A percentile compares a stretch with the other conserved stretches of the same genome.
Evolutionary conservation across 2,329 filamentous ascomycete species (phyloP).

Genomic region (Rhinocladiella mackenziei): DNA sequence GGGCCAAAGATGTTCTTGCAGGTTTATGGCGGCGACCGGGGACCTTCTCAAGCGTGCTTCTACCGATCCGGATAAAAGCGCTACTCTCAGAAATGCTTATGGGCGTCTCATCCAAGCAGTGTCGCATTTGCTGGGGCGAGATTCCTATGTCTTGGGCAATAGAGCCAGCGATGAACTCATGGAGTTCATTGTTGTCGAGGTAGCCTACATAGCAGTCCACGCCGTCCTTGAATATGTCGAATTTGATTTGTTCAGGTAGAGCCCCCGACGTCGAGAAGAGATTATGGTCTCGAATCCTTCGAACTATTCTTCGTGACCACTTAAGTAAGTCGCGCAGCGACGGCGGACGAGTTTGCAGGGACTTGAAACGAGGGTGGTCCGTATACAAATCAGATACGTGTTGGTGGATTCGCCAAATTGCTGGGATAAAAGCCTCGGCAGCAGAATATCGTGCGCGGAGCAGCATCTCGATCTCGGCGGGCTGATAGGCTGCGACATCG

Average conservation of each 20-base stretch:
- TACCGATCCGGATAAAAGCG: conserved; percentile 60
- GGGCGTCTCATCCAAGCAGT: conserved; percentile 67
- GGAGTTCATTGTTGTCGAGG: conserved; percentile 62
- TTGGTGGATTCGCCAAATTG: conserved; percentile 56
- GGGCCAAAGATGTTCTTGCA: conserved; percentile 63
- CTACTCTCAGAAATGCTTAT: conserved; percentile 64
- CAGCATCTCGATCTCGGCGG: conserved; percentile 70
- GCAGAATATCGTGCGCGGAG: conserved; percentile 67
- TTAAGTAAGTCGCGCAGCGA: conserved; percentile 81
- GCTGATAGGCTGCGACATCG: conserved; percentile 61
- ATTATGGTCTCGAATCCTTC: conserved; percentile 51
- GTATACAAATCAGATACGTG: conserved; percentile 39
- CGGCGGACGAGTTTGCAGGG: conserved; percentile 51
- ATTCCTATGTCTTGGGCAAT: conserved; percentile 87
- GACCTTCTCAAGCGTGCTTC: conserved; percentile 56
- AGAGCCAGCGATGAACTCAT: conserved; percentile 57
- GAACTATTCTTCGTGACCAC: conserved; percentile 75
- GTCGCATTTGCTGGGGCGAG: conserved; percentile 72
- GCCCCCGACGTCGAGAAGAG: conserved; percentile 1
- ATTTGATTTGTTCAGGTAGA: conserved; percentile 65
- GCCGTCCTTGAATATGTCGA: conserved; percentile 89
- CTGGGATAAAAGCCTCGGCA: conserved; percentile 55
- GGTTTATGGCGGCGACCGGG: conserved; percentile 38
- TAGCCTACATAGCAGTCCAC: conserved; percentile 88
- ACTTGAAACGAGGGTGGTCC: conserved; percentile 16